Base-by-base conservation (phyloP, 2,329 filamentous ascomycete genomes). In the Ceratocystis diversiconidia region DNA sequence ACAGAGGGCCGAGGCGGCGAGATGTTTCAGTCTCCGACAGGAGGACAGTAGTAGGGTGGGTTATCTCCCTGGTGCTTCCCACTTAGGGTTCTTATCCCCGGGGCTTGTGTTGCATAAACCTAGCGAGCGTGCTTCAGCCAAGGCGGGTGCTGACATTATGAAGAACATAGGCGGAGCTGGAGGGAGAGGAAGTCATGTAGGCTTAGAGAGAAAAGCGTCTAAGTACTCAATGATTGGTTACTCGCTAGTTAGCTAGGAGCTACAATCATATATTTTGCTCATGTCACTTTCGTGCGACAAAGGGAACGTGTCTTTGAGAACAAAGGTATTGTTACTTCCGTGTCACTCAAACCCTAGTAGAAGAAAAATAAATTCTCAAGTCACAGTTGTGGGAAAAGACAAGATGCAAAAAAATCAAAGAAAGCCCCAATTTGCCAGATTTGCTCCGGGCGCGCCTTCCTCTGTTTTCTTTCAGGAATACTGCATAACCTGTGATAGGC, bases 1-100 rank as follows among this genome's bases (percentile, higher is more conserved):
- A 79, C 77, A 0, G 75, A 77, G 57, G 75, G 76, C 4, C 71
- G 74, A 63, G 76, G 73, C 1, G 73, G 74, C 43, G 74, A 74
- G 4, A 75, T 78, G 36, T 78, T 76, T 75, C 73, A 76, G 65
- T 71, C 74, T 66, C 70, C 72, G 10, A 43, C 22, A 28, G 36
- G 36, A 41, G 36, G 36, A 12, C 36, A 41, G 36, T 41, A 41
- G 10, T 41, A 15, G 12, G 8, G 12, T 15, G 36, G 36, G 10
- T 41, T 12, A 0, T 10, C 4, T 41, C 36, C 36, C 36, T 12
- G 36, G 36, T 15, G 8, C 36, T 41, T 15, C 36, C 36, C 1
- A 5, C 10, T 41, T 52, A 25, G 48, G 48, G 19, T 28, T 52
- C 48, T 19, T 19, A 48, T 15, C 15, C 25, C 15, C 28, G 48